A percentile compares a stretch with the other conserved stretches of the same genome.
Conservation (phyloP, 1,284 basidiomycete genomes). For the Rhodofomes roseus region DNA sequence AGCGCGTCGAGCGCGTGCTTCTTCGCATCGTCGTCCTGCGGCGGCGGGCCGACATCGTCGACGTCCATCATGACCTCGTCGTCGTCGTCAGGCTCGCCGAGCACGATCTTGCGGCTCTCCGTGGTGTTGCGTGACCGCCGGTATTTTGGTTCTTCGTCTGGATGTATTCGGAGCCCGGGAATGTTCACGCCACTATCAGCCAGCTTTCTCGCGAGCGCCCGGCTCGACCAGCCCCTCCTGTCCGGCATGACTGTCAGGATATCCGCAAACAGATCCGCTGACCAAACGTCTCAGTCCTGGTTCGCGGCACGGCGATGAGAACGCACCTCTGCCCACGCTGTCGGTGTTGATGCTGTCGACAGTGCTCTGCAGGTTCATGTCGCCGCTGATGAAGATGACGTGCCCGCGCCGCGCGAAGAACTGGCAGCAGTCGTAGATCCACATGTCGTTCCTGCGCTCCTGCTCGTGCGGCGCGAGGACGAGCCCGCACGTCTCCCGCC, state of each 20-base stretch:
- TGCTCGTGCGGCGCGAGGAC: constrained; percentile 9
- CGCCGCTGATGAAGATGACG: constrained; percentile 54
- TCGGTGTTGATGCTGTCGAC: constrained; percentile 37
- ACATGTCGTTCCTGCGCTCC: constrained; percentile 48
- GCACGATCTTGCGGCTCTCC: constrained; percentile 17
- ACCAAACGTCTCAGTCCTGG: background rate
- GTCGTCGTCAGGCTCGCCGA: constrained; percentile 12
- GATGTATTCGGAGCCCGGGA: constrained; percentile 17
- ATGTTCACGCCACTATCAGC: constrained; percentile 12
- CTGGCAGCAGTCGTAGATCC: constrained; percentile 70
- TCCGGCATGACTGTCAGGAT: constrained; percentile 22
- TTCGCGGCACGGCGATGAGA: background rate
- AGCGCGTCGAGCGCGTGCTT: constrained; percentile 64
- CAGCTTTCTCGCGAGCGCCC: constrained; percentile 21
- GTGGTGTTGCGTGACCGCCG: constrained; percentile 15
- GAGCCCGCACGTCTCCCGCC: constrained; percentile 39
- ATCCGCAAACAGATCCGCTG: background rate
- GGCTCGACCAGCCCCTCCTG: constrained; percentile 28
- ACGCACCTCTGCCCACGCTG: constrained; percentile 28
- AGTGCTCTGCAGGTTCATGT: constrained; percentile 59
- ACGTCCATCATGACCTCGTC: constrained; percentile 52
- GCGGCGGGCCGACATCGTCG: constrained; percentile 48
- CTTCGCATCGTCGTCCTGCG: no score
- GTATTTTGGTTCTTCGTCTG: constrained; percentile 21
- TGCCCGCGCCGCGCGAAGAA: constrained; percentile 38